Base-by-base conservation (phyloP, 768 basidiomycete species). In the Boletus reticuloceps region DNA sequence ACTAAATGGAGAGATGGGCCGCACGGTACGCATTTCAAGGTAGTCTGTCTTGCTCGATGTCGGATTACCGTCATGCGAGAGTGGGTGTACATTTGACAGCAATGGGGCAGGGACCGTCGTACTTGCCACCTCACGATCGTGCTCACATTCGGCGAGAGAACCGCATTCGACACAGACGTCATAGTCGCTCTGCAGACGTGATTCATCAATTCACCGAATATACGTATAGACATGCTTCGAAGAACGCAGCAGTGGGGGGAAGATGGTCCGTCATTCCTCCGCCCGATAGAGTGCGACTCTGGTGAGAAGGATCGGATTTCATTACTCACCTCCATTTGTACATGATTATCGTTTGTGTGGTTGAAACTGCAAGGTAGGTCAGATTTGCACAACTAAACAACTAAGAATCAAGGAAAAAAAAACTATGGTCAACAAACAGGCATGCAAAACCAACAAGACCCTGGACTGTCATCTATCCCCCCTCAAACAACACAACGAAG, bases 111-210 rank as follows among this genome's bases (percentile, higher is more conserved):
- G 46, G 40, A n/a, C 47, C 34, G n/a, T 29, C 55, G 54, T 6
- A 13, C 50, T 57, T 13, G 10, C 56, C 41, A 36, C 43, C n/a
- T 72, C 70, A 29, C 67, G 71, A 57, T 84, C 91, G 64, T 93
- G 91, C n/a, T 68, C 63, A 60, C 91, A 93, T 66, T 85, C 81
- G 10, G 71, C 64, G 14, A 89, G 66, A 3, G 85, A 83, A 25
- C 91, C 91, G 65, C 91, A 93, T 54, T 76, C 76, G 6, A 77
- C 65, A 63, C 91, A 93, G 17, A 92, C 91, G 65, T 83, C 76
- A 65, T 80, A 85, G 56, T 92, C 89, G 47, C 79, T 85, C 85
- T 90, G 68, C 48, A 63, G 56, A 54, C 40, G 20, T 43, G 34
- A 51, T 29, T 12, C 56, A 48, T 63, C 51, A 62, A 50, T 60